These are phyloP conservation scores for Acer negundo DNA, from an alignment of 345 rosid species.

Conservation along the genomic window DNA sequence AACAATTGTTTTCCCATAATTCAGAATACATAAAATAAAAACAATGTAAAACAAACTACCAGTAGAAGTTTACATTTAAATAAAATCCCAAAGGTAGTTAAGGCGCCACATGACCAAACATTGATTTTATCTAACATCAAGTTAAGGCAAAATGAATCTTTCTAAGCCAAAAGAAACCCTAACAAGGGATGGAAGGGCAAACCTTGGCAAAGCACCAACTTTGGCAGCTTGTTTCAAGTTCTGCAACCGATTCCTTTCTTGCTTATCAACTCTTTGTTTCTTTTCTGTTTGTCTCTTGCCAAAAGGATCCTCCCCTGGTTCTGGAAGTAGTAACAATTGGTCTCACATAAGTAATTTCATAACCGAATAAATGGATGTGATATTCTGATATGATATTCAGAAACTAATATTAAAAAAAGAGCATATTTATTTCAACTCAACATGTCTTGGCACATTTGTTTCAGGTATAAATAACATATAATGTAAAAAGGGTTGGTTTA, in stretches of 20 bases:
- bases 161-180: neutral
- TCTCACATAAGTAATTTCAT: neutral
- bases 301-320: conserved; percentile 86
- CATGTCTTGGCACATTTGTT: neutral
- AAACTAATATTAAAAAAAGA: neutral
- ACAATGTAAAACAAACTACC: neutral
- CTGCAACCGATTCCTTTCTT: conserved; percentile 63
- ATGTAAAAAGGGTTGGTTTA: neutral
- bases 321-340: conserved; percentile 38
- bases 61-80: neutral
- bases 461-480: neutral
- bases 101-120: neutral
- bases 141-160: neutral
- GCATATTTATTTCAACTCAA: neutral
- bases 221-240: conserved; percentile 80
- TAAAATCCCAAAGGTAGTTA: neutral
- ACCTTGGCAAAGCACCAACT: conserved; percentile 93
- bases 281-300: conserved; percentile 74
- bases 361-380: neutral
- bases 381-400: conserved; percentile 9
- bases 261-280: conserved; percentile 77
- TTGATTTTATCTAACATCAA: neutral
- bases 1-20: neutral
- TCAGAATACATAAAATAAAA: neutral
- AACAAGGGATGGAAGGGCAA: conserved; percentile 1